These are phyloP conservation scores for Funneliformis mosseae DNA, from an alignment of 192 early-diverging fungal genomes.

Conservation along the genomic window DNA sequence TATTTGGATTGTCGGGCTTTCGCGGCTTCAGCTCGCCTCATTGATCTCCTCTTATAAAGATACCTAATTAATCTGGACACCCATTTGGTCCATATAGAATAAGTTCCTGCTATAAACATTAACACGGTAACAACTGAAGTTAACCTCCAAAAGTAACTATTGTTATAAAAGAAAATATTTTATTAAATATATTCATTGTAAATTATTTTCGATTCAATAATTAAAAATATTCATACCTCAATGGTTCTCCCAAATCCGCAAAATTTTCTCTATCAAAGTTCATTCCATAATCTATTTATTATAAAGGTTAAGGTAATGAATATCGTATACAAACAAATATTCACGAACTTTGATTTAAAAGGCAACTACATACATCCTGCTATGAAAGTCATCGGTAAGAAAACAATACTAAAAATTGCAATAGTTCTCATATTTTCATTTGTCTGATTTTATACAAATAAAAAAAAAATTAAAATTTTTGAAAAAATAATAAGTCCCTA, in stretches of 20 bases:
- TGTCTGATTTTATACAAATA: constrained; percentile 20
- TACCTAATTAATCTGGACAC: background rate
- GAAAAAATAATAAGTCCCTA: background rate
- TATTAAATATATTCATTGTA: constrained; percentile 21
- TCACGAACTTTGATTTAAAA: background rate
- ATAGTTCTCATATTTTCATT: constrained; percentile 47
- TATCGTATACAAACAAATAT: background rate
- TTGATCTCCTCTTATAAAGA: background rate
- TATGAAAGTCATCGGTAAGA: constrained; percentile 58
- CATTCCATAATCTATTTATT: constrained; percentile 49
- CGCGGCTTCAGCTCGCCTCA: no score
- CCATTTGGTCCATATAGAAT: background rate
- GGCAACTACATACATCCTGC: constrained; percentile 46
- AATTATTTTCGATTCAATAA: no score
- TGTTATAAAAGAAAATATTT: background rate
- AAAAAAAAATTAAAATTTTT: background rate
- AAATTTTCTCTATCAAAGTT: constrained; percentile 47
- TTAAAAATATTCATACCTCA: constrained; percentile 42
- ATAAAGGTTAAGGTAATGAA: background rate
- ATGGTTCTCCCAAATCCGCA: constrained; percentile 38
- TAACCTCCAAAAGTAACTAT: background rate
- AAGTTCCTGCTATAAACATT: background rate
- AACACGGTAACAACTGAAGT: background rate
- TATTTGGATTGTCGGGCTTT: no score
- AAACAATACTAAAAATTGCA: constrained; percentile 46